Percentiles rank a stretch among this genome's conserved stretches.
These are phyloP conservation scores for Xylariaceae sp. DNA, from an alignment of 2,329 filamentous ascomycete species.

Conservation along the genomic window DNA sequence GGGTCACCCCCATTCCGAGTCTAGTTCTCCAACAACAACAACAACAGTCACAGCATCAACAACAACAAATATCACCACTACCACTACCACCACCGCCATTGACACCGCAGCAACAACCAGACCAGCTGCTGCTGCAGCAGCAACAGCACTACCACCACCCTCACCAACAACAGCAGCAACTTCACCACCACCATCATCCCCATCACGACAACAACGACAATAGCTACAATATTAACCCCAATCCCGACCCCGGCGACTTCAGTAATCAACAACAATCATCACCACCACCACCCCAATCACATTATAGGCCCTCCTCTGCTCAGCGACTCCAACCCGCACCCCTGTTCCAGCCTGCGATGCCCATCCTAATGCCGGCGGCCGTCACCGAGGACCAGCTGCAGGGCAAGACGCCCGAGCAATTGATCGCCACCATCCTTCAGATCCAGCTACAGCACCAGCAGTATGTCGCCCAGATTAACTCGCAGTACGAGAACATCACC, in stretches of 20 bases:
- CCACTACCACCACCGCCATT: constrained; percentile 8
- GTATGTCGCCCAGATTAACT: constrained; percentile 25
- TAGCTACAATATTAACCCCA: constrained; percentile 14
- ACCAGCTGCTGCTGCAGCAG: too few species aligned
- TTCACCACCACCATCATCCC: too few species aligned
- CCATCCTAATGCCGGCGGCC: constrained; percentile 14
- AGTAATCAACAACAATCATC: constrained; percentile 1
- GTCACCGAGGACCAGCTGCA: constrained; percentile 26
- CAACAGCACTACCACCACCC: too few species aligned
- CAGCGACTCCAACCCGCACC: too few species aligned
- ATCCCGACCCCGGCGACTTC: constrained; percentile 8
- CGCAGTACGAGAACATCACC: constrained; percentile 25
- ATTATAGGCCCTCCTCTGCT: neutral
- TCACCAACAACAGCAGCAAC: too few species aligned
- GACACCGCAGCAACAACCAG: too few species aligned
- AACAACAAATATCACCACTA: constrained; percentile 1
- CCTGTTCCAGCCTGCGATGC: neutral
- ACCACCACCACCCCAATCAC: constrained; percentile 6
- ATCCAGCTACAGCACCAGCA: constrained; percentile 28
- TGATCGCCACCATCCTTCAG: constrained; percentile 27
- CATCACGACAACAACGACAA: constrained; percentile 2
- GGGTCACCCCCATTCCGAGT: too few species aligned
- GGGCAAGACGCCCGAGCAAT: constrained; percentile 26
- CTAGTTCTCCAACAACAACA: too few species aligned
- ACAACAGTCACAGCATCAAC: constrained; percentile 12